Percentiles rank a stretch among this genome's conserved stretches.
These are phyloP conservation scores for Hypomyces rosellus DNA, from an alignment of 2,329 filamentous ascomycete genomes.

Conservation along the genomic window DNA sequence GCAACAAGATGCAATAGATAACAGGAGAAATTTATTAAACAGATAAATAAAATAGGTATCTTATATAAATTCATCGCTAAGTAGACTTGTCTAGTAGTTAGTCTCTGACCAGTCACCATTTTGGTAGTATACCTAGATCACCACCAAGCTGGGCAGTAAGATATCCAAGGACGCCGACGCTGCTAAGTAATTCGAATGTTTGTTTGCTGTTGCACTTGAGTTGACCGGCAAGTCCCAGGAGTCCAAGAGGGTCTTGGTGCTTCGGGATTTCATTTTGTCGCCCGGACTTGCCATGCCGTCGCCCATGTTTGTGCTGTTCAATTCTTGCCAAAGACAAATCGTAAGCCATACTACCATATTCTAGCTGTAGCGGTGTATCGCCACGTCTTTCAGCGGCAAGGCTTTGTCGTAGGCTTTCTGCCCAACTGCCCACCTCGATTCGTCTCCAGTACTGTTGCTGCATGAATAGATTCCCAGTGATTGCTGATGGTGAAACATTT, in stretches of 20 bases:
- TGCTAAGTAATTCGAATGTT: slow-evolving; percentile 66
- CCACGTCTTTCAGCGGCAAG: slow-evolving; percentile 27
- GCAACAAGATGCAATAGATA: no score
- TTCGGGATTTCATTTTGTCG: slow-evolving; percentile 2
- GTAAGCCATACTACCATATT: background rate
- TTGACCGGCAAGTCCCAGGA: slow-evolving; percentile 63
- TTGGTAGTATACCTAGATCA: background rate
- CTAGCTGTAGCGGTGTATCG: slow-evolving; percentile 5
- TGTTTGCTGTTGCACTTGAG: slow-evolving; percentile 60
- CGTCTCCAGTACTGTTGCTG: slow-evolving; percentile 23
- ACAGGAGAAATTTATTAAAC: no score
- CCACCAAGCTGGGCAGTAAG: slow-evolving; percentile 54
- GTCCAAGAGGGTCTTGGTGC: slow-evolving; percentile 70
- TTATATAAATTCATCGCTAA: no score
- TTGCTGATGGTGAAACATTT: slow-evolving; percentile 1
- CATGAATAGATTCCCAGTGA: slow-evolving; percentile 11
- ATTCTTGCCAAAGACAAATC: slow-evolving; percentile 12
- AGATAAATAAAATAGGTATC: no score
- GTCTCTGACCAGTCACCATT: background rate
- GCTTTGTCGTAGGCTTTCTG: slow-evolving; percentile 30
- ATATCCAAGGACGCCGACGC: slow-evolving; percentile 67
- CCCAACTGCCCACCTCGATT: slow-evolving; percentile 32
- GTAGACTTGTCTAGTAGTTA: no score
- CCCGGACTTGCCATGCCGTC: slow-evolving; percentile 6
- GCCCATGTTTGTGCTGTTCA: background rate